Conservation (phyloP, 2,329 filamentous ascomycete genomes). For the Alternaria burnsii region DNA sequence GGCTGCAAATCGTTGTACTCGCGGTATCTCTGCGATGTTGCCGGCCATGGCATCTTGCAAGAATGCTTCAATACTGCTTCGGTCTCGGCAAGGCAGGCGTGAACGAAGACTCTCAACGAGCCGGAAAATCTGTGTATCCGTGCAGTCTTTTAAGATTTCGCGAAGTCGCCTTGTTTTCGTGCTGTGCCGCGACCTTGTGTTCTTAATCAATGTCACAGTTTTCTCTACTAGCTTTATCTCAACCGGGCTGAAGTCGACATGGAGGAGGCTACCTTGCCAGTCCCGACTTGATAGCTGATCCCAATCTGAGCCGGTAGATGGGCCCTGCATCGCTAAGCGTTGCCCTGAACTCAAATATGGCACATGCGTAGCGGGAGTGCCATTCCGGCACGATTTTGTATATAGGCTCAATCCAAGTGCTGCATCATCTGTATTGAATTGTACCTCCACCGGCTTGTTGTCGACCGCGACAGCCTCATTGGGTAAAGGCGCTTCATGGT, state of each 20-base stretch:
- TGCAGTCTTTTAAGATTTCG: slow-evolving; percentile 22
- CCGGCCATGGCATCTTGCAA: slow-evolving; percentile 40
- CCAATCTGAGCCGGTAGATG: slow-evolving; percentile 31
- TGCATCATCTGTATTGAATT: slow-evolving; percentile 34
- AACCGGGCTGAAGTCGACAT: slow-evolving; percentile 43
- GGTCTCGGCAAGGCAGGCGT: slow-evolving; percentile 26
- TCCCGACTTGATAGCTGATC: slow-evolving; percentile 28
- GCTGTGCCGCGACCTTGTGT: slow-evolving; percentile 12
- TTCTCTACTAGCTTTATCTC: slow-evolving; percentile 38
- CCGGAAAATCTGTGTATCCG: slow-evolving; percentile 35
- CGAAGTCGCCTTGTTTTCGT: slow-evolving; percentile 36
- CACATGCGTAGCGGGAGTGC: slow-evolving; percentile 1
- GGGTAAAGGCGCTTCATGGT: slow-evolving; percentile 18
- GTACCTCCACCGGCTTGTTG: slow-evolving; percentile 27
- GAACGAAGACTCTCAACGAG: slow-evolving; percentile 26
- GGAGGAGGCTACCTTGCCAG: slow-evolving; percentile 44
- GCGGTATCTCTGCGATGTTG: slow-evolving; percentile 28
- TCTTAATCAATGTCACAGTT: slow-evolving; percentile 18
- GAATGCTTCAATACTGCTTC: slow-evolving; percentile 40
- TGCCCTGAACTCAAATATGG: slow-evolving; percentile 43
- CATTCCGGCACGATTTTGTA: not conserved
- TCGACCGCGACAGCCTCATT: slow-evolving; percentile 24
- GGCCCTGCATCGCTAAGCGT: slow-evolving; percentile 24
- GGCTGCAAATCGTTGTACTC: slow-evolving; percentile 39
- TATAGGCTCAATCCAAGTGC: slow-evolving; percentile 22